Evolutionary conservation across 1,284 basidiomycete species (phyloP), one percentile per base, ranked within the genome.

Genomic region (Ceraceosorus bombacis): DNA sequence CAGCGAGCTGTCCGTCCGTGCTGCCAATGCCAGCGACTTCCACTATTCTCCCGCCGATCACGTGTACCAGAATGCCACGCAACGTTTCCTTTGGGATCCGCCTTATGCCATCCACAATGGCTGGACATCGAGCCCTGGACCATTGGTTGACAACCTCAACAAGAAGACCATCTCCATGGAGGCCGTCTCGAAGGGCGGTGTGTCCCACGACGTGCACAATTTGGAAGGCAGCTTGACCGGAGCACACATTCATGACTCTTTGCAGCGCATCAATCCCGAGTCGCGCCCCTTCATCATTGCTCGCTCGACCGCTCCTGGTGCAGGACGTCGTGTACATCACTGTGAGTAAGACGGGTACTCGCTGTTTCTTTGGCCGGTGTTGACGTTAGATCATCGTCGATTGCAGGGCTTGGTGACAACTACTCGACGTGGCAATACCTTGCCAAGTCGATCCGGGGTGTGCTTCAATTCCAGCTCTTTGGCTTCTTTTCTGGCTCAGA

Each of bases 101-200:
- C 85, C 85, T 5, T 88, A 88, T 64, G 80, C 84, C 0, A 86
- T 88, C 60, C 85, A 87, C 78, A 87, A 87, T 61, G 85, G 85
- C 83, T 57, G 66, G 75, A 61, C 66, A n/a, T 27, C n/a, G 13
- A 48, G 36, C n/a, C 10, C n/a, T 5, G 36, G 37, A n/a, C 56
- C 54, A 46, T 41, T 58, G 51, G 41, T 59, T 58, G 41, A 83
- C 17, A 82, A 81, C 37, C 66, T 79, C 13, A 64, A 67, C 61
- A 70, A 63, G 57, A 73, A 69, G 61, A 60, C 64, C 4, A 62
- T 62, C 13, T 58, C 59, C 10, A 68, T 63, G 62, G 62, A 64
- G 3, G 63, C 62, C 80, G 84, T n/a, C 63, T 85, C 40, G 82
- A 56, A 39, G 48, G 46, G 55, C 27, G 60, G 63, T 39, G 2